Evolutionary conservation across 1,139 yeast species (phyloP), one percentile per base, ranked within the genome.

Genomic region (Debaryomyces psychrophilus): DNA sequence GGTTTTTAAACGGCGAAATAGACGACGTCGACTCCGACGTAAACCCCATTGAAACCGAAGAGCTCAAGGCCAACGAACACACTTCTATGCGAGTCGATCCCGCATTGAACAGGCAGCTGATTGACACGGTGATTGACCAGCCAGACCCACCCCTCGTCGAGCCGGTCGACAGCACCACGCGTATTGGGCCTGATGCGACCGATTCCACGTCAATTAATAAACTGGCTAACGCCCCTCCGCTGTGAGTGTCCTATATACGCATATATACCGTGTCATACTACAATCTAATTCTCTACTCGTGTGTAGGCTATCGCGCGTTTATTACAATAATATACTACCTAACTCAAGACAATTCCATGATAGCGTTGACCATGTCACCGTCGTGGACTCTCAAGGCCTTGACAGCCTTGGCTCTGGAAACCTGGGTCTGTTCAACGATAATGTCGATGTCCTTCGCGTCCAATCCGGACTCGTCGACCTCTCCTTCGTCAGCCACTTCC

Each of bases 321-420:
- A 38, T 38, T 18, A 9, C n/a, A 11, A 37, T 28, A 38, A 17
- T 17, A 35, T 12, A 17, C 34, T 45, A 43, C 20, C 11, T 31
- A 52, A 38, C 57, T 70, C n/a, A 73, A 57, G 93, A 83, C 69
- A 92, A 79, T 59, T 89, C 87, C 95, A 92, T 89, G 68, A 92
- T 89, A 59, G 97, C 93, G 68, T 90, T 92, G 69, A 93, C 97
- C 76, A 93, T 85, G 71, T 93, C 98, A 71, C 93, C 90, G 63
- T 89, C 82, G 79, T 92, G 92, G 60, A 82, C 85, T 71, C 81
- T 86, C 71, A 93, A 82, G 60, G 97, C 96, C 72, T 85, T 87
- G 62, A 83, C 88, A 55, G 98, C 98, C 80, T 89, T 87, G 59
- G 82, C 83, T 77, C 92, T 85, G 48, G 97, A 79, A 53, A 84